A percentile compares a stretch with the other conserved stretches of the same genome.
These are phyloP conservation scores for Knufia petricola DNA, from an alignment of 2,329 filamentous ascomycete species.

Conservation along the genomic window DNA sequence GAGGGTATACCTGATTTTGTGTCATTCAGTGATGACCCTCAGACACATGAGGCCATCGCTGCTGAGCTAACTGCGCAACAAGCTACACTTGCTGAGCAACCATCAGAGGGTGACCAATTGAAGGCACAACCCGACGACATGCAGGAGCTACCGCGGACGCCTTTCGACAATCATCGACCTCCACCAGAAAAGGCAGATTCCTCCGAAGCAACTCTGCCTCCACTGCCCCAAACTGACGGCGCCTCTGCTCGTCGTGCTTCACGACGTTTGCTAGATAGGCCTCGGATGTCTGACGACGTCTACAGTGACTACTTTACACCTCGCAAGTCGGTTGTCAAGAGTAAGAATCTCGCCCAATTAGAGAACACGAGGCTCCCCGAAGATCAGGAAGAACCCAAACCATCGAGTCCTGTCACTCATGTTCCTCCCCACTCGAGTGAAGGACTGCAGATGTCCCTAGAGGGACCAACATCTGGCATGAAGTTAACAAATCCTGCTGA, in stretches of 20 bases:
- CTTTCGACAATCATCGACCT: background rate
- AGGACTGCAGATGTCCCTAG: background rate
- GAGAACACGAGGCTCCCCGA: background rate
- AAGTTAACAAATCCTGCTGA: background rate
- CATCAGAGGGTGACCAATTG: too few relatives aligned
- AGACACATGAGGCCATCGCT: background rate
- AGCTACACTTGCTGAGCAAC: background rate
- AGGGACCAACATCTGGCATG: background rate
- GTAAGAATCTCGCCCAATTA: conserved; percentile 2
- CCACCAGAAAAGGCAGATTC: background rate
- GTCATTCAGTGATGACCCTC: background rate
- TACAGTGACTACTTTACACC: conserved; percentile 20
- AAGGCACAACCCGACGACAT: background rate
- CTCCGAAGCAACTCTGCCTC: background rate
- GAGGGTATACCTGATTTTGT: background rate
- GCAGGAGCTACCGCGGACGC: background rate
- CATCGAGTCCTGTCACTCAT: background rate
- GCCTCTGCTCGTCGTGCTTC: conserved; percentile 12
- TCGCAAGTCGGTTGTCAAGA: conserved; percentile 8
- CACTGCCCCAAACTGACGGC: background rate
- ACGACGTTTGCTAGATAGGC: conserved; percentile 14
- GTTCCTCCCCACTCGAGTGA: background rate
- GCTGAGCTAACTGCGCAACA: background rate
- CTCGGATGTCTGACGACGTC: conserved; percentile 13
- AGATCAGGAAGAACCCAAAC: background rate